Conservation (phyloP, 305 asterid species). For the Fraxinus xanthoxyloides region DNA sequence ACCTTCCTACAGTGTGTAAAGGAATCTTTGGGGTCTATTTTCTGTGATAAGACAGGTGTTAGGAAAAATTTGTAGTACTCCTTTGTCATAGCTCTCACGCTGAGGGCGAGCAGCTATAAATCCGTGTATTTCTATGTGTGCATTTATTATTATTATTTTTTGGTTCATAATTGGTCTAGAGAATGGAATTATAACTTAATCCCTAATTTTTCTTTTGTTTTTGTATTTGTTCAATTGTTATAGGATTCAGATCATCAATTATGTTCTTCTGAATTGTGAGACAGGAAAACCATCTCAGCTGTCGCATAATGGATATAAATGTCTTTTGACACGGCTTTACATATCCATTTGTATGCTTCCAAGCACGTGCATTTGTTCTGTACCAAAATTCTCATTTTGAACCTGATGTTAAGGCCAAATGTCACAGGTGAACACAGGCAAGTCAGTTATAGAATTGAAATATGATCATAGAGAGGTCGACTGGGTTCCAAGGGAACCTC, state of each 20-base stretch:
- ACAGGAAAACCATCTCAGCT: background rate
- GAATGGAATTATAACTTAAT: background rate
- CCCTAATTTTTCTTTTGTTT: background rate
- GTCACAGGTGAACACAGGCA: conserved; percentile 61
- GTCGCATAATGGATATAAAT: background rate
- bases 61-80: background rate
- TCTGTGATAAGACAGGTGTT: background rate
- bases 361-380: background rate
- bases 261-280: background rate
- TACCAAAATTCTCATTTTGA: background rate
- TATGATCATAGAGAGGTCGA: conserved; percentile 40
- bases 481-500: conserved; percentile 72
- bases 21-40: background rate
- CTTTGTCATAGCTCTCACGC: background rate
- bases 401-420: conserved; percentile 16
- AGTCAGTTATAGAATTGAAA: conserved; percentile 36
- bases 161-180: background rate
- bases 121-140: background rate
- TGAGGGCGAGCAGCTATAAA: background rate
- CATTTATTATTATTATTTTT: background rate
- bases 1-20: background rate
- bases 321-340: background rate
- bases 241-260: background rate
- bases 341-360: background rate
- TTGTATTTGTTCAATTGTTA: background rate